A percentile compares a stretch with the other conserved stretches of the same genome.
Conservation (phyloP, 306 rosid species). For the Cucurbita moschata region DNA sequence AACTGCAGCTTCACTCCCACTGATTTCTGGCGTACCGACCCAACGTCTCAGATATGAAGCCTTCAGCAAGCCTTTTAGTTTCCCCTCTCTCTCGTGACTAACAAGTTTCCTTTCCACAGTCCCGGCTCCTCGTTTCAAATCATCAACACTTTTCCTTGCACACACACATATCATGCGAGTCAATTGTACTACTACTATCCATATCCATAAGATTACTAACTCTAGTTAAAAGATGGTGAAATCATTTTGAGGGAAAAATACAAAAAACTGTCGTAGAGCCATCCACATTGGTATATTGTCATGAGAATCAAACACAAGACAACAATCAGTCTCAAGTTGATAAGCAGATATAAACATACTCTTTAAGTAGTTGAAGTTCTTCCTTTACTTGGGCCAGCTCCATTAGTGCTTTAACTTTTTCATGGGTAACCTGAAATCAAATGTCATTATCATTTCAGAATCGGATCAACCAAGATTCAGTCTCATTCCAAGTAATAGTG, state of each 20-base stretch:
- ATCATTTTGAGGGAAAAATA: background rate
- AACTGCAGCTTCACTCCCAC: constrained; percentile 39
- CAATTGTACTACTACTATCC: background rate
- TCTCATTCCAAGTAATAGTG: background rate
- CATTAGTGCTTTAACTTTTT: constrained; percentile 85
- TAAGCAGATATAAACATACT: constrained; percentile 35
- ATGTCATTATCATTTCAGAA: constrained; percentile 13
- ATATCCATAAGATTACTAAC: background rate
- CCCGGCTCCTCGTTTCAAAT: constrained; percentile 28
- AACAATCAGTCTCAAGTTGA: constrained; percentile 8
- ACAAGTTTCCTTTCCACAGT: constrained; percentile 30
- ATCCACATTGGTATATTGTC: constrained; percentile 1
- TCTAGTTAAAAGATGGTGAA: background rate
- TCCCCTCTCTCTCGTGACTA: constrained; percentile 48
- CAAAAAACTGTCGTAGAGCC: background rate
- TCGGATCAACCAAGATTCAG: background rate
- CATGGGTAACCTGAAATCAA: constrained; percentile 73
- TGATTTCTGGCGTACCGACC: constrained; percentile 41
- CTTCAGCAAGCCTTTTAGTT: constrained; percentile 62
- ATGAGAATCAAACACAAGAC: constrained; percentile 7
- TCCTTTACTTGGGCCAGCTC: constrained; percentile 78
- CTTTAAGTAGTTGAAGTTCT: constrained; percentile 57
- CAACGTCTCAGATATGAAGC: constrained; percentile 71
- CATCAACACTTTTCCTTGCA: constrained; percentile 39
- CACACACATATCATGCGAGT: background rate